Conservation (phyloP, 2,329 filamentous ascomycete species). For the Atkinsonella texensis region DNA sequence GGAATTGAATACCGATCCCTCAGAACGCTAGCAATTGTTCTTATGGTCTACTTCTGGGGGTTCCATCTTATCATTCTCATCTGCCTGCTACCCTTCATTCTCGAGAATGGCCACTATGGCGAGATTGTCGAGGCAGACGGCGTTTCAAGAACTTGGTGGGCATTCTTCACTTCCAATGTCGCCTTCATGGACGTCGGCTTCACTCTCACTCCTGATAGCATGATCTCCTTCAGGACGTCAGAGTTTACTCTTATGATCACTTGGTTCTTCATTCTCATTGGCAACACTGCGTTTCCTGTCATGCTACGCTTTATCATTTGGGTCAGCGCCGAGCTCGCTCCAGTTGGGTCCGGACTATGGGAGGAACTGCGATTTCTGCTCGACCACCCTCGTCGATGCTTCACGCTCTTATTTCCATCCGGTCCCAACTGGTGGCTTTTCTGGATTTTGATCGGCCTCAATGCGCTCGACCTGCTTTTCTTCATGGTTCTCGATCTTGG, state of each 20-base stretch:
- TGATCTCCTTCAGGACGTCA: slow-evolving; percentile 75
- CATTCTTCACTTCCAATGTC: slow-evolving; percentile 75
- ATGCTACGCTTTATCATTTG: slow-evolving; percentile 93
- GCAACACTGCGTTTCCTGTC: slow-evolving; percentile 90
- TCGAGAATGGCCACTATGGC: slow-evolving; percentile 49
- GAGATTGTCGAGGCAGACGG: slow-evolving; percentile 48
- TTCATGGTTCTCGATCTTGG: slow-evolving; percentile 88
- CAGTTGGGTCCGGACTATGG: slow-evolving; percentile 58
- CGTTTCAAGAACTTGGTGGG: slow-evolving; percentile 74
- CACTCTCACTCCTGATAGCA: slow-evolving; percentile 84
- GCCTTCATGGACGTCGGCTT: slow-evolving; percentile 94
- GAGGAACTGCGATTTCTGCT: slow-evolving; percentile 85
- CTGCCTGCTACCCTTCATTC: slow-evolving; percentile 71
- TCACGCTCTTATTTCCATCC: slow-evolving; percentile 84
- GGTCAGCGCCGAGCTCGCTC: slow-evolving; percentile 56
- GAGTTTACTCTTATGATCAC: slow-evolving; percentile 65
- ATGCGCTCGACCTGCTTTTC: slow-evolving; percentile 75
- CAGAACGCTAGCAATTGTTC: slow-evolving; percentile 69
- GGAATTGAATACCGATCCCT: slow-evolving; percentile 93
- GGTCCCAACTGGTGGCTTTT: slow-evolving; percentile 95
- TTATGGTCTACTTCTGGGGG: slow-evolving; percentile 69
- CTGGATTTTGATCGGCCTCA: slow-evolving; percentile 69
- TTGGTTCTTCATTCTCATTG: slow-evolving; percentile 81
- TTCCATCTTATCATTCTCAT: slow-evolving; percentile 70
- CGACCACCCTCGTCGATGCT: slow-evolving; percentile 90